Evolutionary conservation across 495 filamentous ascomycete genomes (phyloP), one percentile per base, ranked within the genome.

Genomic region (Articulospora tetracladia): DNA sequence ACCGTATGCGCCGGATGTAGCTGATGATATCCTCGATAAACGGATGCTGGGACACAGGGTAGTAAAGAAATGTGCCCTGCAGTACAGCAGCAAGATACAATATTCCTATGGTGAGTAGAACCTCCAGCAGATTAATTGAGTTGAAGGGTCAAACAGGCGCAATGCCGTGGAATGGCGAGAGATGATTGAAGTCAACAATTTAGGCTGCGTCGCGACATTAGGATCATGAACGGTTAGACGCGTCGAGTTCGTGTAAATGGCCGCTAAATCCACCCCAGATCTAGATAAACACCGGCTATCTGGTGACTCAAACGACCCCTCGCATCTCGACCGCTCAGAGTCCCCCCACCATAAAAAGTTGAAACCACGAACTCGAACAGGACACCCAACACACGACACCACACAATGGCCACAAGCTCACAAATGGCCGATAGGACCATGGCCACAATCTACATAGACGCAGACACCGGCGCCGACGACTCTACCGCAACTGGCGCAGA

Each of bases 391-490:
- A 54, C 57, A 57, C 1, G 55, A 27, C 50, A 63, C 41, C 24
- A 52, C 30, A 66, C 41, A 62, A 65, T 68, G 66, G 62, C 66
- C 17, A 63, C 62, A 47, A 36, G 63, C 19, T 63, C 65, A 30
- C 62, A 68, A 23, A 56, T 68, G 44, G 62, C 62, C 44, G 62
- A 68, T 13, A 52, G 66, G 51, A 50, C 44, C 30, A 55, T 50
- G 24, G 73, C 79, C 22, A 80, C 80, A 58, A 78, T 87, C 72
- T 91, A 92, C 74, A 80, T 95, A 63, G 91, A 95, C 78, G 86
- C 91, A 68, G 85, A 89, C 65, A 78, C 79, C 60, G 92, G 92
- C 58, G 75, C 77, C 59, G 91, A 96, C 78, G 84, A 85, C 61
- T 72, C 70, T 19, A 73, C 83, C 49, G 80, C 83, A 48, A 79